phyloP scores from a whole-genome alignment of 352 stramenopile species.

The Phytopythium delawarense region DNA sequence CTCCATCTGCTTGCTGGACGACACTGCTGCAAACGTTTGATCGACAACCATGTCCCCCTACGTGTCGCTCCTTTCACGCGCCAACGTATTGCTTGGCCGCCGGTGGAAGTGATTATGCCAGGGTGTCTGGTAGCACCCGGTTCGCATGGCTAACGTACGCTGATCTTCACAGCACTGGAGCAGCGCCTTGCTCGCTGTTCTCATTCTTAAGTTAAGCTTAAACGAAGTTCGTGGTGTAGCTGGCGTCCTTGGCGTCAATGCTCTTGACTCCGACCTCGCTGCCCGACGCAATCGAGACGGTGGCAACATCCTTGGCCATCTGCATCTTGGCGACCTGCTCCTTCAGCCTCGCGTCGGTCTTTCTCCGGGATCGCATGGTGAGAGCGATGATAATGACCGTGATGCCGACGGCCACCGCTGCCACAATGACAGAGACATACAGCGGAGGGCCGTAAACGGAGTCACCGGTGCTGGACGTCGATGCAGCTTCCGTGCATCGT shows the following conservation, averaged over 20 bases:
- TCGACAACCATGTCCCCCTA: not conserved
- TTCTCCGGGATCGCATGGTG: conserved; percentile 8
- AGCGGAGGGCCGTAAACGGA: conserved; percentile 16
- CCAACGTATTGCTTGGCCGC: not conserved
- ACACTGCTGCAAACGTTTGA: not conserved
- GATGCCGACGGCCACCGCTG: conserved; percentile 15
- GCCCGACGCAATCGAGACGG: conserved; percentile 11
- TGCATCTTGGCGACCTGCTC: conserved; percentile 14
- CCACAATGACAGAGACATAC: conserved; percentile 22
- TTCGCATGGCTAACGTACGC: no score
- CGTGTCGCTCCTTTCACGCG: not conserved
- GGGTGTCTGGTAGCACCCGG: no score
- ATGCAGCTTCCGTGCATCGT: conserved; percentile 29
- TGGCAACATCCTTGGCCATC: conserved; percentile 16
- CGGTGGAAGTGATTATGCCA: no score
- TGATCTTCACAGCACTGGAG: not conserved
- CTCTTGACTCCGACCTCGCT: conserved; percentile 17
- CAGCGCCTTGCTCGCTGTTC: not conserved
- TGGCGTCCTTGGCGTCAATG: conserved; percentile 14
- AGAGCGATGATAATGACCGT: conserved; percentile 12
- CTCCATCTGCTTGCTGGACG: not conserved
- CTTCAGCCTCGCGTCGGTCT: conserved; percentile 16
- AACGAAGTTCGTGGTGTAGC: conserved; percentile 40
- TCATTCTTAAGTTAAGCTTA: conserved; percentile 8
- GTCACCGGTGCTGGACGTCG: conserved; percentile 15